Percentiles rank a stretch among this genome's conserved stretches.
Conservation (phyloP, 352 stramenopile genomes). For the Phytophthora cryptogea region DNA sequence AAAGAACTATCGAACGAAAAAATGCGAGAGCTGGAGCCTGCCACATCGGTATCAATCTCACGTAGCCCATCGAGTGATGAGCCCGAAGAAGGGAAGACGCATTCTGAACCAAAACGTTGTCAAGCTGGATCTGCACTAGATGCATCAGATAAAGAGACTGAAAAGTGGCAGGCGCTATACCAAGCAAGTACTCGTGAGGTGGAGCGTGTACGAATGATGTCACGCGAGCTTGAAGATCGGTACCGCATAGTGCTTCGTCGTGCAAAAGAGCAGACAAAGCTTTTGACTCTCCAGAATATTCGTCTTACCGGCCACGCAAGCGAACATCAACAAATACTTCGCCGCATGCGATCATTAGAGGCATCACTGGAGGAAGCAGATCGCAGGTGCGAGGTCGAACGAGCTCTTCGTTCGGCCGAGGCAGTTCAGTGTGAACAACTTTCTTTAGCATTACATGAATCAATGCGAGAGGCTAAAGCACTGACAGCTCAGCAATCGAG, state of each 20-base stretch:
- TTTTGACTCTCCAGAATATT: constrained; percentile 63
- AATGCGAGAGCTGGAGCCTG: neutral
- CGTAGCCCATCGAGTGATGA: neutral
- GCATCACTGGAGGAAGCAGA: constrained; percentile 41
- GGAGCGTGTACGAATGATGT: constrained; percentile 35
- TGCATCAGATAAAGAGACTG: constrained; percentile 11
- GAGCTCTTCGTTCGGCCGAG: constrained; percentile 53
- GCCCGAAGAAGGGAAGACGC: neutral
- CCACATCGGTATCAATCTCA: neutral
- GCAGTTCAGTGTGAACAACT: constrained; percentile 60
- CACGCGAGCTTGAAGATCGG: constrained; percentile 46
- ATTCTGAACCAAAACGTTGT: constrained; percentile 18
- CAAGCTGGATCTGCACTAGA: neutral
- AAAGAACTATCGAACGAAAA: neutral
- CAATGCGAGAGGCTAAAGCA: constrained; percentile 51
- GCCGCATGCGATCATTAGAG: constrained; percentile 53
- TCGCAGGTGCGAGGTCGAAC: constrained; percentile 53
- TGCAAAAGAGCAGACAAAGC: constrained; percentile 66
- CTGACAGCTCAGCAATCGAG: constrained; percentile 54
- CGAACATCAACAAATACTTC: constrained; percentile 63
- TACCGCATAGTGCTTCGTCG: constrained; percentile 62
- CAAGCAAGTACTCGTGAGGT: constrained; percentile 29
- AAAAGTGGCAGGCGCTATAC: constrained; percentile 37
- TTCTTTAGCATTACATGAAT: constrained; percentile 53
- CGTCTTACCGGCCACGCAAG: constrained; percentile 57